These are phyloP conservation scores for Papiliotrema flavescens DNA, from an alignment of 1,284 basidiomycete species.

Conservation along the genomic window DNA sequence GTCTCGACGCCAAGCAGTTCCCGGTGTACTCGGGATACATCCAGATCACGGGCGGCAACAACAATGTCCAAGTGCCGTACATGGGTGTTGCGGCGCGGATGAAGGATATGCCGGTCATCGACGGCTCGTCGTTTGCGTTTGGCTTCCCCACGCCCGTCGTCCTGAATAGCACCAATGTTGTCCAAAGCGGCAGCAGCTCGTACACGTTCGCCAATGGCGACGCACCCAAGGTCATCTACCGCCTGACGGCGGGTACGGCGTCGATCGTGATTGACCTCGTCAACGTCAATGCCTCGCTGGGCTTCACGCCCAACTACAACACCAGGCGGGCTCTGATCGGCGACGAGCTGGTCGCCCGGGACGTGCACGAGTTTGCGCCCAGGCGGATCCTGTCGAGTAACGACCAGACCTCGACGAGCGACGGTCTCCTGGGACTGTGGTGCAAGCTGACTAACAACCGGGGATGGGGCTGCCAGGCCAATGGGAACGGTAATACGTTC, in stretches of 20 bases:
- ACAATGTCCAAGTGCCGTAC: slow-evolving; percentile 31
- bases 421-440: slow-evolving; percentile 6
- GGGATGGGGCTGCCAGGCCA: slow-evolving; percentile 16
- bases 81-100: slow-evolving; percentile 55
- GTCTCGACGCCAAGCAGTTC: slow-evolving; percentile 29
- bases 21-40: slow-evolving; percentile 43
- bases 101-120: slow-evolving; percentile 38
- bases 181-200: slow-evolving; percentile 40
- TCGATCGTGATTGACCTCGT: slow-evolving; percentile 54
- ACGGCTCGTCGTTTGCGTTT: slow-evolving; percentile 20
- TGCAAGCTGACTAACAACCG: slow-evolving; percentile 24
- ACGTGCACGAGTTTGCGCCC: neutral
- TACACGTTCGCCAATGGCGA: slow-evolving; percentile 57
- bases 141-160: slow-evolving; percentile 33
- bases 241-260: slow-evolving; percentile 59
- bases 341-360: slow-evolving; percentile 20
- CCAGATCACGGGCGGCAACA: slow-evolving; percentile 23
- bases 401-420: neutral
- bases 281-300: slow-evolving; percentile 33
- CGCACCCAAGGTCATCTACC: slow-evolving; percentile 34
- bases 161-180: slow-evolving; percentile 9
- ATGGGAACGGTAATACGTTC: slow-evolving; percentile 31
- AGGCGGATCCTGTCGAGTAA: neutral
- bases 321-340: too few relatives aligned
- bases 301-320: slow-evolving; percentile 37